Base-by-base conservation (phyloP, 305 asterid species). In the Caryopteris hybrid region DNA sequence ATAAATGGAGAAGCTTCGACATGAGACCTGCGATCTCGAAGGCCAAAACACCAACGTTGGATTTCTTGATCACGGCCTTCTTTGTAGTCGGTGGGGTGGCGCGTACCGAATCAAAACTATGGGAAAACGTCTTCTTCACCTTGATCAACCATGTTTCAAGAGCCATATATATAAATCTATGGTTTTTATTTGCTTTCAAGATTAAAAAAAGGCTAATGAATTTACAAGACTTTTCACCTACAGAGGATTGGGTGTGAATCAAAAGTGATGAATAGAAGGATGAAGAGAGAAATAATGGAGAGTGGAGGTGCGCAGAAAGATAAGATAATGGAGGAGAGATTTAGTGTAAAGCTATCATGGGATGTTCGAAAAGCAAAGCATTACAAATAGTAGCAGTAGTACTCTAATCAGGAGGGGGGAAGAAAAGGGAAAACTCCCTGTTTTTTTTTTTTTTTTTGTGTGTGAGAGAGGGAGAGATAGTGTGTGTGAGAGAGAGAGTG, bases 1-100 rank as follows among this genome's bases (percentile, higher is more conserved):
- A 93, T 11, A 93, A 58, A 52, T 93, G 99, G 69, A 90, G 83
- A 9, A 93, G 85, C 87, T 93, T 90, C 4, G 97, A 80, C 87
- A 88, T 87, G 53, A 88, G 68, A 2, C 88, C 87, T 6, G 95
- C 84, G 65, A 86, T 76, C 89, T 93, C 99, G 71, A 93, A 93
- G 0, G 95, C 88, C 42, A 90, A 48, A 50, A 93, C 95, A 36
- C 89, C 95, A 47, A 87, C 95, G 36, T 61, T 78, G 3, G 99
- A 81, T 80, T 84, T 90, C 86, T 82, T 88, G 72, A 79, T 78
- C 59, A 56, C 46, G 7, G 42, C 29, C 33, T 78, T 76, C 47
- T 80, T 83, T 8, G 74, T 21, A 42, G 67, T 58, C 2, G 90
- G 84, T 3, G 87, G 81, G 16, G 76, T 10, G 58, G 82, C 55